These are phyloP conservation scores for Powellomyces hirtus DNA, from an alignment of 192 early-diverging fungal species.

Conservation along the genomic window DNA sequence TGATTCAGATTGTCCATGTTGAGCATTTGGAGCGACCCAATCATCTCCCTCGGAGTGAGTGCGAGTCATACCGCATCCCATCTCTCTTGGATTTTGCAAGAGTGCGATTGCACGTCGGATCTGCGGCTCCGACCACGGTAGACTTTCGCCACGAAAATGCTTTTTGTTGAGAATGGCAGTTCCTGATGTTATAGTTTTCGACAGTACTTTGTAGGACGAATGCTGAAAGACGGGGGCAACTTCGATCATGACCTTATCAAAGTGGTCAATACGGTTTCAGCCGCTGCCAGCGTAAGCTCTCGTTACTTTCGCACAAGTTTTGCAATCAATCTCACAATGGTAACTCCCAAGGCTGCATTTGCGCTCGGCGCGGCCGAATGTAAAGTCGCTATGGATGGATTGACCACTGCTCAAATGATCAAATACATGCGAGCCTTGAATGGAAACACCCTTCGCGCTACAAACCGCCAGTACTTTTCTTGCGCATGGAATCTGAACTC, in stretches of 20 bases:
- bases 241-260: conserved; percentile 9
- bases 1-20: conserved; percentile 6
- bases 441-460: neutral
- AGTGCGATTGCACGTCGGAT: conserved; percentile 1
- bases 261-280: conserved; percentile 1
- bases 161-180: neutral
- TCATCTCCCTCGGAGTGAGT: neutral
- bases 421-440: neutral
- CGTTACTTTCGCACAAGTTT: too few relatives aligned
- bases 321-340: neutral
- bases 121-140: conserved; percentile 6
- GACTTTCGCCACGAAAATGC: neutral
- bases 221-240: conserved; percentile 4
- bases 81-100: conserved; percentile 1
- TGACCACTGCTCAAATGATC: conserved; percentile 4
- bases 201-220: conserved; percentile 5
- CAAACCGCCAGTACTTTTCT: neutral
- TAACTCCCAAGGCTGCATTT: neutral
- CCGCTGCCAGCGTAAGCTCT: neutral
- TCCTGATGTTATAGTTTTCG: neutral
- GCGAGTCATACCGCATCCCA: conserved; percentile 1
- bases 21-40: conserved; percentile 9
- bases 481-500: conserved; percentile 5
- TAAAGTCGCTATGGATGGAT: conserved; percentile 8
- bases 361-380: neutral